phyloP scores from a whole-genome alignment of 768 basidiomycete species.

The Kwoniella shandongensis region DNA sequence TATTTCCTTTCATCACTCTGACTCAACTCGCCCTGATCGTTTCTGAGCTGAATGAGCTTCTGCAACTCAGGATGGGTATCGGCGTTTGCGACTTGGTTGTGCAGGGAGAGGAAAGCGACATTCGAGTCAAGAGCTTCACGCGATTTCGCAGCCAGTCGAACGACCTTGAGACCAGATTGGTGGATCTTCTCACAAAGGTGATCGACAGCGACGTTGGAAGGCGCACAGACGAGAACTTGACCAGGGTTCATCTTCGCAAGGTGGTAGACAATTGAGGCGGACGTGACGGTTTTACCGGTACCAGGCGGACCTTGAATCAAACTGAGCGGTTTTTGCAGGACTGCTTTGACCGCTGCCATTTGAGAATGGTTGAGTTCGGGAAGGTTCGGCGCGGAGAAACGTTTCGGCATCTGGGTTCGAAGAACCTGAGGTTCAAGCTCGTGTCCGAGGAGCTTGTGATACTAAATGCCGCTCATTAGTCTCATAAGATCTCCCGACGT shows the following conservation, averaged over 20 bases:
- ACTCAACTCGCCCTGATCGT: slow-evolving; percentile 94
- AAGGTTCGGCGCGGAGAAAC: slow-evolving; percentile 91
- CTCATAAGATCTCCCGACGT: not conserved
- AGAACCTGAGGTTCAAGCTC: slow-evolving; percentile 89
- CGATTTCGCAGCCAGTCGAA: slow-evolving; percentile 95
- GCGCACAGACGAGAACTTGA: slow-evolving; percentile 97
- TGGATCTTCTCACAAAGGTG: slow-evolving; percentile 99
- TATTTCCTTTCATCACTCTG: slow-evolving; percentile 97
- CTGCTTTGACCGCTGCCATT: slow-evolving; percentile 99
- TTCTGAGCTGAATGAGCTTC: slow-evolving; percentile 96
- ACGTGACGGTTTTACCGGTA: slow-evolving; percentile 98
- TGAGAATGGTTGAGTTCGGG: slow-evolving; percentile 99
- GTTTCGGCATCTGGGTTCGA: slow-evolving; percentile 79
- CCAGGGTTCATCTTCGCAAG: slow-evolving; percentile 99
- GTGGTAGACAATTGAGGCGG: slow-evolving; percentile 97
- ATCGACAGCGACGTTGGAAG: slow-evolving; percentile 98
- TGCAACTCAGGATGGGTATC: slow-evolving; percentile 95
- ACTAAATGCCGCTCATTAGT: slow-evolving; percentile 59
- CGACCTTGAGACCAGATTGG: slow-evolving; percentile 96
- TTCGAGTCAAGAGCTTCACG: slow-evolving; percentile 98
- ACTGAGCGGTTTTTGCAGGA: slow-evolving; percentile 94
- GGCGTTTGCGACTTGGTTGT: slow-evolving; percentile 95
- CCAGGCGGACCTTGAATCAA: slow-evolving; percentile 98
- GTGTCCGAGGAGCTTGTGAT: slow-evolving; percentile 97
- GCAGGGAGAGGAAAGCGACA: slow-evolving; percentile 87